phyloP scores from a whole-genome alignment of 768 basidiomycete genomes.

The Pulveroboletus ravenelii region DNA sequence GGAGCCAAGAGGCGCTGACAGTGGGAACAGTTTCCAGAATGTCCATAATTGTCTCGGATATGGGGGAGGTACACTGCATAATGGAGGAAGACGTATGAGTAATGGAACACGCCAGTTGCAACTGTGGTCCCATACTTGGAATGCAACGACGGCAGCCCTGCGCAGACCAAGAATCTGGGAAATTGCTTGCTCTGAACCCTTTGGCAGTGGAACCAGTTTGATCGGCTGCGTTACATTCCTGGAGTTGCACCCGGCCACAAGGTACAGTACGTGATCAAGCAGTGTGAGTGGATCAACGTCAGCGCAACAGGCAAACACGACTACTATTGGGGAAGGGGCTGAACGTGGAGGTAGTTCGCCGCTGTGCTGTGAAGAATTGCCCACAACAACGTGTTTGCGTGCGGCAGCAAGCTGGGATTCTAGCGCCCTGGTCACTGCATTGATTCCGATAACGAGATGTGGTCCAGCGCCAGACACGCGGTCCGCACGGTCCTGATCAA shows the following conservation, averaged over 20 bases:
- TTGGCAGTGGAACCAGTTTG: conserved; percentile 61
- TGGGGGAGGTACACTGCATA: conserved; percentile 40
- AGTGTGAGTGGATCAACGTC: conserved; percentile 72
- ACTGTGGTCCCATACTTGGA: conserved; percentile 50
- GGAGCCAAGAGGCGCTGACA: conserved; percentile 64
- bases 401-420: conserved; percentile 48
- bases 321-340: conserved; percentile 17
- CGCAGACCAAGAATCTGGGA: conserved; percentile 62
- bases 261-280: conserved; percentile 69
- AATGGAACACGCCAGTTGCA: neutral
- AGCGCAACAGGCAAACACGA: conserved; percentile 66
- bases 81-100: neutral
- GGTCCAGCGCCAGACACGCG: conserved; percentile 1
- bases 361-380: neutral
- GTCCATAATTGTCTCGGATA: conserved; percentile 31
- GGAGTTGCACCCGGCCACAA: conserved; percentile 75
- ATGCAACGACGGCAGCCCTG: conserved; percentile 59
- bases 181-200: conserved; percentile 58
- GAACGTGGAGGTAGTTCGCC: neutral
- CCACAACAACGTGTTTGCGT: conserved; percentile 16
- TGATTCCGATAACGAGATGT: conserved; percentile 66
- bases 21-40: conserved; percentile 49
- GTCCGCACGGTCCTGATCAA: neutral
- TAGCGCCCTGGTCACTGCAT: conserved; percentile 69
- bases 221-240: conserved; percentile 31